A percentile compares a stretch with the other conserved stretches of the same genome.
Conservation (phyloP, 1,284 basidiomycete species). For the Fomes fomentarius region DNA sequence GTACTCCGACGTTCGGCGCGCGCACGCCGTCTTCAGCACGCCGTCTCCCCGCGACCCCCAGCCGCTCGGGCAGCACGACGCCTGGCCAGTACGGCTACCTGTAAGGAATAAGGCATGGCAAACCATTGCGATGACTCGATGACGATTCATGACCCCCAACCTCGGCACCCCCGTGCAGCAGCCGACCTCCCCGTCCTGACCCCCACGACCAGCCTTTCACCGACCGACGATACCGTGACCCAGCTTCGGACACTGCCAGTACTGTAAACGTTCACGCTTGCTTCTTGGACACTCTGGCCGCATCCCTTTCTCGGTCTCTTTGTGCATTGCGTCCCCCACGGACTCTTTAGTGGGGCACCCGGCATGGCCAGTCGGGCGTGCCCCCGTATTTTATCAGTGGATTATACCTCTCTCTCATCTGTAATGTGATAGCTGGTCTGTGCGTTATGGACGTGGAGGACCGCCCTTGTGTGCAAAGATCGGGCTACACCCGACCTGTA, state of each 20-base stretch:
- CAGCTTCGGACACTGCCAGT: no score
- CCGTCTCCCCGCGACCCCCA: constrained; percentile 5
- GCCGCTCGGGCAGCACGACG: constrained; percentile 12
- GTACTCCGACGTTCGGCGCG: constrained; percentile 5
- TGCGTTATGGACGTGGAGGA: constrained; percentile 25
- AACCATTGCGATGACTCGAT: neutral
- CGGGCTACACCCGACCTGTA: constrained; percentile 22
- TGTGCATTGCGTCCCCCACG: constrained; percentile 6
- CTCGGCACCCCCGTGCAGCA: neutral
- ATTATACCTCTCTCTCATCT: neutral
- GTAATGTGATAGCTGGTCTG: constrained; percentile 28
- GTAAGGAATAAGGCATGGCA: neutral
- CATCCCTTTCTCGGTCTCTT: constrained; percentile 7
- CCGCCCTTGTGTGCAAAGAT: constrained; percentile 5
- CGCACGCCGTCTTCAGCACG: neutral
- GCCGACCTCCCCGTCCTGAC: neutral
- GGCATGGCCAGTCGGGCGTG: constrained; percentile 13
- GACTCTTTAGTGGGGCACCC: constrained; percentile 1
- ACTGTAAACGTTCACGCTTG: neutral
- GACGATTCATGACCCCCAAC: neutral
- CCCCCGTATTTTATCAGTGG: neutral
- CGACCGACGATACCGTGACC: no score
- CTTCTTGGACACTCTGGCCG: constrained; percentile 4
- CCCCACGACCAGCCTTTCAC: no score
- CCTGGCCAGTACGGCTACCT: constrained; percentile 13